A percentile compares a stretch with the other conserved stretches of the same genome.
Conservation (phyloP, 805 yeast species). For the Phaffomyces opuntiae region DNA sequence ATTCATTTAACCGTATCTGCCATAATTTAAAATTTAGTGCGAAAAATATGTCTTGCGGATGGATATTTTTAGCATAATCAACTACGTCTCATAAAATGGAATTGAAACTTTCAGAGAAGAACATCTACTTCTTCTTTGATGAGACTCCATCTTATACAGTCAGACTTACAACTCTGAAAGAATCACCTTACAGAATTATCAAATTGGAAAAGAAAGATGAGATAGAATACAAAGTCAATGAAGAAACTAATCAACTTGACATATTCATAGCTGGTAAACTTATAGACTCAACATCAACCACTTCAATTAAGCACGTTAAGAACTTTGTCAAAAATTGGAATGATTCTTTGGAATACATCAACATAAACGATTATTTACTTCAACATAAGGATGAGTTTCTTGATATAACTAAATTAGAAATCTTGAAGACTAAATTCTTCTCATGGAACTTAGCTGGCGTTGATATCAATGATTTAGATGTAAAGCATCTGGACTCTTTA, state of each 20-base stretch:
- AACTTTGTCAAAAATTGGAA: slow-evolving; percentile 7
- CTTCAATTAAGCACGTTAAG: neutral
- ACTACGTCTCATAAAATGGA: slow-evolving; percentile 1
- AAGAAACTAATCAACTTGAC: slow-evolving; percentile 2
- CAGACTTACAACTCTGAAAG: neutral
- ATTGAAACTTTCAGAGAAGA: neutral
- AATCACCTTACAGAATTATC: slow-evolving; percentile 1
- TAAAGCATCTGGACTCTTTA: slow-evolving; percentile 8
- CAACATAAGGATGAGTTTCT: slow-evolving; percentile 13
- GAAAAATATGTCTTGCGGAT: too few species aligned
- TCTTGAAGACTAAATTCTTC: slow-evolving; percentile 22
- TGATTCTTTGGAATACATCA: slow-evolving; percentile 3
- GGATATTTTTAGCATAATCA: too few species aligned
- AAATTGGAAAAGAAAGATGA: neutral
- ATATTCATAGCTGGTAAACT: slow-evolving; percentile 1
- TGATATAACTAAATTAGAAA: slow-evolving; percentile 8
- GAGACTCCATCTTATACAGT: slow-evolving; percentile 4
- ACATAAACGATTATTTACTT: slow-evolving; percentile 12
- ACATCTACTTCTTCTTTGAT: slow-evolving; percentile 6
- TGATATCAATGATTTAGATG: slow-evolving; percentile 13
- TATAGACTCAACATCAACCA: neutral
- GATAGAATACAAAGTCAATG: slow-evolving; percentile 5
- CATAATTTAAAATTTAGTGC: neutral
- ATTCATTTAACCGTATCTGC: neutral
- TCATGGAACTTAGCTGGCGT: slow-evolving; percentile 35